These are phyloP conservation scores for Hanseniaspora valbyensis DNA, from an alignment of 805 yeast genomes.

Conservation along the genomic window DNA sequence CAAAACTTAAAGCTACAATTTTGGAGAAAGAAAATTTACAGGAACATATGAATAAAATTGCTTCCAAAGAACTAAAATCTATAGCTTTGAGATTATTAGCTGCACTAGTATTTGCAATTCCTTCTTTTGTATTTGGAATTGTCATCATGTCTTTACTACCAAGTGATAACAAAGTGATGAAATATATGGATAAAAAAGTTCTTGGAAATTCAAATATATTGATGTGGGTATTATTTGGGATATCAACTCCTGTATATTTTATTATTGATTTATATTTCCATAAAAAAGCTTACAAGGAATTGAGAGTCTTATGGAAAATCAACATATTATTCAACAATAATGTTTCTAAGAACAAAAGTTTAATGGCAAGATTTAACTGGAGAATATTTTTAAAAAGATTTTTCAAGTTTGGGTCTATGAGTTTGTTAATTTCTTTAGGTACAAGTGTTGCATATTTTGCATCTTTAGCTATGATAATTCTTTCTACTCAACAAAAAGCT, in stretches of 20 bases:
- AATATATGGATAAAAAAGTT: background rate
- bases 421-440: conserved; percentile 58
- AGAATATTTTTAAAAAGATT: conserved; percentile 33
- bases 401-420: conserved; percentile 70
- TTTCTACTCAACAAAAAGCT: conserved; percentile 31
- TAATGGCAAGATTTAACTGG: conserved; percentile 7
- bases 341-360: conserved; percentile 40
- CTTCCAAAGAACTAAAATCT: conserved; percentile 38
- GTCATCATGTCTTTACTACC: conserved; percentile 57
- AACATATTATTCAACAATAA: conserved; percentile 16
- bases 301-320: conserved; percentile 42
- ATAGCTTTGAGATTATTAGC: conserved; percentile 39
- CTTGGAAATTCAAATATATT: conserved; percentile 39
- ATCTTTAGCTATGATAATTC: conserved; percentile 44
- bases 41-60: conserved; percentile 45
- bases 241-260: conserved; percentile 65
- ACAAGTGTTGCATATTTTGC: conserved; percentile 63
- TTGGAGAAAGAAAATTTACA: conserved; percentile 49
- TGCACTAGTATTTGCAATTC: conserved; percentile 46
- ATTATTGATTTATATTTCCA: conserved; percentile 68
- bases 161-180: conserved; percentile 36
- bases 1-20: conserved; percentile 35
- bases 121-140: conserved; percentile 58
- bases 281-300: conserved; percentile 49
- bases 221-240: conserved; percentile 53